These are phyloP conservation scores for Trichoderma sp. DNA, from an alignment of 2,329 filamentous ascomycete species.

Conservation along the genomic window DNA sequence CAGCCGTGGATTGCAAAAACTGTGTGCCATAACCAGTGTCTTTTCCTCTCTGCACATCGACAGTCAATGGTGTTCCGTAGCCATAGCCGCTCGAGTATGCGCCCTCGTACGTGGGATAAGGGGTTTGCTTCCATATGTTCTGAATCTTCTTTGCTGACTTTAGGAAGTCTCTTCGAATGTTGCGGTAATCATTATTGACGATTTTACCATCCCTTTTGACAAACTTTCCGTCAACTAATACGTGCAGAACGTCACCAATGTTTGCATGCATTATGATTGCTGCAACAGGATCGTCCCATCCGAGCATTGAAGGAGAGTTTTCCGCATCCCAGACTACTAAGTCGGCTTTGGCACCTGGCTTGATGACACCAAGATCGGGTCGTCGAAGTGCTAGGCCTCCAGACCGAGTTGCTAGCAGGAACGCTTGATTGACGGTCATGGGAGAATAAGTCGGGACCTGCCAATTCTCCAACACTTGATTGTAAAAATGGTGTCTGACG, in stretches of 20 bases:
- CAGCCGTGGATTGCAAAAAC: not conserved
- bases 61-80: not conserved
- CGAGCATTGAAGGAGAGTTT: constrained; percentile 48
- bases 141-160: not conserved
- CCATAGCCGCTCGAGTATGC: not conserved
- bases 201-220: constrained; percentile 34
- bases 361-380: constrained; percentile 52
- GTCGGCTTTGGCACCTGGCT: constrained; percentile 49
- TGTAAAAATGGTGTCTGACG: constrained; percentile 42
- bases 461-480: constrained; percentile 42
- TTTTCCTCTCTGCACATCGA: constrained; percentile 5
- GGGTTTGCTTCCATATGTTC: not conserved
- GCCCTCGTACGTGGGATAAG: constrained; percentile 7
- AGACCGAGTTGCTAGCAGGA: constrained; percentile 54
- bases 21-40: not conserved
- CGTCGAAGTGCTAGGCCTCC: constrained; percentile 54
- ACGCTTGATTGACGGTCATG: constrained; percentile 48
- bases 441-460: constrained; percentile 49
- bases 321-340: constrained; percentile 54
- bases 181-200: not conserved
- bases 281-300: constrained; percentile 57
- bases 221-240: constrained; percentile 52
- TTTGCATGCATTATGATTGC: constrained; percentile 57
- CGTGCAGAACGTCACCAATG: constrained; percentile 53
- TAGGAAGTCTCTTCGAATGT: not conserved